Base-by-base conservation (phyloP, 257 asterid species). In the Prunella vulgaris region DNA sequence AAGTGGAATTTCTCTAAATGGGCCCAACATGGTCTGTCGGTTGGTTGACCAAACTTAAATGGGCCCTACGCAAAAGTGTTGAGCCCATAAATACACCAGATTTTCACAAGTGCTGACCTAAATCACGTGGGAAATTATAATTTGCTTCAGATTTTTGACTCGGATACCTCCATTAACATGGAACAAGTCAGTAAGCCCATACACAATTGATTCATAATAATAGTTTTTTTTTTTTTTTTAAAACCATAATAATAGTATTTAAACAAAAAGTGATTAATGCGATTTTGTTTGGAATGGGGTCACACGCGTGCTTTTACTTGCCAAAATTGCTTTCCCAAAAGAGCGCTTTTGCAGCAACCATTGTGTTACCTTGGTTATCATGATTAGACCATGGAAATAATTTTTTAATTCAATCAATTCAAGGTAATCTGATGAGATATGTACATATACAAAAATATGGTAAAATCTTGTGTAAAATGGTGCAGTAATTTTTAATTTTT, bases 71-170 rank as follows among this genome's bases (percentile, higher is more conserved):
- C 9, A 53, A 5, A 60, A 54, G 66, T 14, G 30, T 2, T 5
- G 22, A 38, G 64, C 59, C 73, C 73, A 65, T 24, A 2, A 65
- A 66, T 7, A n/a, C 9, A 71, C 35, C 70, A 32, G 60, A 44
- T 3, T 21, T 42, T 35, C 20, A 52, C 30, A 28, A 30, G 0
- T 5, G 51, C 73, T 70, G 73, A 70, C 76, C 68, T 76, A 64
- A 69, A 70, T 38, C 76, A 76, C 76, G 68, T 76, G 80, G 64
- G 58, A 17, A 64, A 69, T 63, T 54, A 62, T 69, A 44, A 18
- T 0, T 1, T 14, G 27, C 8, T 4, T 6, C 40, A 57, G 38
- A 57, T 13, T 27, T 13, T 33, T 54, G 5, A 66, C n/a, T 15
- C 2, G 42, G 42, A 35, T 35, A 35, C 1, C 42, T 3, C 42